These are phyloP conservation scores for Gynandropsis gynandra DNA, from an alignment of 345 rosid genomes.

Conservation along the genomic window DNA sequence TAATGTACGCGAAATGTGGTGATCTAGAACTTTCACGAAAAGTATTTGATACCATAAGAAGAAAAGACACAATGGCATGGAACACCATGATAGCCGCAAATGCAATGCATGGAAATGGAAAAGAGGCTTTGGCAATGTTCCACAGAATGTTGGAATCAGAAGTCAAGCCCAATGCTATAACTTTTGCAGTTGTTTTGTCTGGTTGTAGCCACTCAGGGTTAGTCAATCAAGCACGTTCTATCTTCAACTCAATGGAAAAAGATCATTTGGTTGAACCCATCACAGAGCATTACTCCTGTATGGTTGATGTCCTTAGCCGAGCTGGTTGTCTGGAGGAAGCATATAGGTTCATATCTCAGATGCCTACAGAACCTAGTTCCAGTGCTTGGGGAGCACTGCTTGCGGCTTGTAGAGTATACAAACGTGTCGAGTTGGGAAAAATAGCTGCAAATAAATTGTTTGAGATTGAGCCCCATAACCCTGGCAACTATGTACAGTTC, in stretches of 20 bases:
- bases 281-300: slow-evolving; percentile 30
- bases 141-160: slow-evolving; percentile 15
- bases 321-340: slow-evolving; percentile 27
- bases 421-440: slow-evolving; percentile 25
- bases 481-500: slow-evolving; percentile 21
- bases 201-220: slow-evolving; percentile 29
- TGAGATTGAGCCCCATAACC: slow-evolving; percentile 25
- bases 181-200: slow-evolving; percentile 22
- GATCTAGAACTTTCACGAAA: slow-evolving; percentile 14
- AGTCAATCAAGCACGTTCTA: slow-evolving; percentile 13
- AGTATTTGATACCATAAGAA: slow-evolving; percentile 19
- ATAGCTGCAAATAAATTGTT: slow-evolving; percentile 20
- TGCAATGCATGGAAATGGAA: slow-evolving; percentile 29
- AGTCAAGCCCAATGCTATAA: slow-evolving; percentile 22
- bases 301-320: slow-evolving; percentile 31
- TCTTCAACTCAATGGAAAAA: slow-evolving; percentile 25
- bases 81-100: slow-evolving; percentile 24
- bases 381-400: slow-evolving; percentile 32
- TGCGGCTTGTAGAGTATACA: slow-evolving; percentile 26
- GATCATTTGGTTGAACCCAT: slow-evolving; percentile 20
- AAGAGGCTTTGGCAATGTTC: slow-evolving; percentile 14
- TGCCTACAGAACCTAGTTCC: slow-evolving; percentile 25
- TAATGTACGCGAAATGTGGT: slow-evolving; percentile 31
- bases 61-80: slow-evolving; percentile 23
- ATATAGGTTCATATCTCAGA: slow-evolving; percentile 22